Conservation (phyloP, 768 basidiomycete species). For the Tubosaeta sp. region DNA sequence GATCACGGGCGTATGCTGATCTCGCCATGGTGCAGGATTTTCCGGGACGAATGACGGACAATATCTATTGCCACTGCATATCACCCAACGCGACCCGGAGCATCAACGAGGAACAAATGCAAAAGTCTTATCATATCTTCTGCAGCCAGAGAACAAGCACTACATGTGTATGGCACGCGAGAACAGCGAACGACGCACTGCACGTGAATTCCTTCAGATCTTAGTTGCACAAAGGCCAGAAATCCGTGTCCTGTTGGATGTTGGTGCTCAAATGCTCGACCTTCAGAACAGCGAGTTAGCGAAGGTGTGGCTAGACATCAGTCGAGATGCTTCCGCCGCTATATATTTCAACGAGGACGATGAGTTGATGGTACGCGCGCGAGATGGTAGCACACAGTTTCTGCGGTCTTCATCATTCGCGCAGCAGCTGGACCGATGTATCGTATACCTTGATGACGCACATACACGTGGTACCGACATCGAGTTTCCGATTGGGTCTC, state of each 20-base stretch:
- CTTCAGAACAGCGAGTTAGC: slow-evolving; percentile 38
- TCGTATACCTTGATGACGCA: slow-evolving; percentile 14
- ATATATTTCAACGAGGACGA: slow-evolving; percentile 19
- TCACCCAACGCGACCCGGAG: slow-evolving; percentile 18
- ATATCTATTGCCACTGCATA: slow-evolving; percentile 32
- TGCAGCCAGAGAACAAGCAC: slow-evolving; percentile 19
- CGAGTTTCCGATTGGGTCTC: slow-evolving; percentile 10
- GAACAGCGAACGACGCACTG: slow-evolving; percentile 5
- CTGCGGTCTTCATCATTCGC: slow-evolving; percentile 31
- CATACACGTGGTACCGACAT: slow-evolving; percentile 18
- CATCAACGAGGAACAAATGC: slow-evolving; percentile 14
- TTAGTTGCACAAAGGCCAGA: slow-evolving; percentile 31
- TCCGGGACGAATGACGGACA: slow-evolving; percentile 36
- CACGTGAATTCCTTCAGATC: slow-evolving; percentile 24
- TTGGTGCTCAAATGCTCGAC: slow-evolving; percentile 52
- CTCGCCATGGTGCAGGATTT: slow-evolving; percentile 23
- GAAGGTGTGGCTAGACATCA: slow-evolving; percentile 34
- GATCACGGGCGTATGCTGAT: background rate
- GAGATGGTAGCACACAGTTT: slow-evolving; percentile 34
- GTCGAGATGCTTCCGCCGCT: slow-evolving; percentile 13
- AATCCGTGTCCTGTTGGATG: slow-evolving; percentile 45
- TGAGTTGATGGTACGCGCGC: slow-evolving; percentile 27
- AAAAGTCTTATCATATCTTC: slow-evolving; percentile 14
- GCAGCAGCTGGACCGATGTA: slow-evolving; percentile 4
- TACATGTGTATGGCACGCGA: slow-evolving; percentile 3